Evolutionary conservation across 805 yeast genomes (phyloP).

Genomic region (Suhomyces faveliae): DNA sequence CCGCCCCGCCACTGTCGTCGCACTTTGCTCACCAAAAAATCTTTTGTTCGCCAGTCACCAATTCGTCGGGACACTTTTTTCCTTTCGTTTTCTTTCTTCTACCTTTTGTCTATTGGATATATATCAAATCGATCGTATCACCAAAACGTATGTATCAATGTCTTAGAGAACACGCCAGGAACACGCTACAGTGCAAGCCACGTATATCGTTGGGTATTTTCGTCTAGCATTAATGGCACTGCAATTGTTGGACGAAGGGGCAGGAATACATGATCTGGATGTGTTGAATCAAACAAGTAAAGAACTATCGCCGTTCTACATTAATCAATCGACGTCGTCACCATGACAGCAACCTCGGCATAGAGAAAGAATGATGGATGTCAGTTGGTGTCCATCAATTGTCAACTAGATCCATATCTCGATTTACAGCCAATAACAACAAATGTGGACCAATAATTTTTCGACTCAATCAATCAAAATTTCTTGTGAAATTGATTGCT

Average conservation of each 20-base stretch:
- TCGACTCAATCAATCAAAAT: neutral
- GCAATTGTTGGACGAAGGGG: neutral
- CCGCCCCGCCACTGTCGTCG: constrained; percentile 5
- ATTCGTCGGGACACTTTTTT: constrained; percentile 7
- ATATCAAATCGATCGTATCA: constrained; percentile 6
- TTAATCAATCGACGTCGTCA: neutral
- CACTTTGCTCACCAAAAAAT: constrained; percentile 4
- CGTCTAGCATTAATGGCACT: neutral
- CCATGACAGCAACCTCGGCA: neutral
- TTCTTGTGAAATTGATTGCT: neutral
- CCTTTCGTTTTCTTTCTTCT: constrained; percentile 3
- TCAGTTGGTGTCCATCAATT: neutral
- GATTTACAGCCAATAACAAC: neutral
- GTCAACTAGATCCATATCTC: neutral
- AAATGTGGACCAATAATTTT: neutral
- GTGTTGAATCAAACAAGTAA: neutral
- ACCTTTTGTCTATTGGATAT: constrained; percentile 5
- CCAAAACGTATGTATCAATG: constrained; percentile 4
- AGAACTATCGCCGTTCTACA: neutral
- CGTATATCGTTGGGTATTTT: neutral
- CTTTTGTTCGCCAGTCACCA: constrained; percentile 6
- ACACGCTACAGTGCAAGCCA: neutral
- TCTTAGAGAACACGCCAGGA: neutral
- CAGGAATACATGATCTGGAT: neutral
- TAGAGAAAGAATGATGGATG: neutral